phyloP scores from a whole-genome alignment of 176 grass and related monocot species.

The Zizania latifolia region DNA sequence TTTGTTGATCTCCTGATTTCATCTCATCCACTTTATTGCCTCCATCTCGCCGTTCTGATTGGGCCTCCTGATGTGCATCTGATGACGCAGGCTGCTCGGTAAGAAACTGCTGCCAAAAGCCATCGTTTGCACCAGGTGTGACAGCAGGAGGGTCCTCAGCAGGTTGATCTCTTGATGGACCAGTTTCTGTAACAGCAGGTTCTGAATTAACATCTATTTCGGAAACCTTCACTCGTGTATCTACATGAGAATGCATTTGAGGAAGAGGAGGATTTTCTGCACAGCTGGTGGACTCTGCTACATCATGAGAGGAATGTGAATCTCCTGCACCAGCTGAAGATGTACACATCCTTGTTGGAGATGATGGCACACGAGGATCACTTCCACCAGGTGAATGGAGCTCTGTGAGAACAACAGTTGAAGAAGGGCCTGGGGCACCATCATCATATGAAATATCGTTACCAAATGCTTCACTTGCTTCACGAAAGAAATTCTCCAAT shows the following conservation, averaged over 20 bases:
- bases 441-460: conserved; percentile 58
- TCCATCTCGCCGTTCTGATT: conserved; percentile 60
- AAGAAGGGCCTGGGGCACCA: conserved; percentile 38
- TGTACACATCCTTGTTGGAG: conserved; percentile 25
- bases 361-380: conserved; percentile 23
- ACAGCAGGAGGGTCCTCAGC: conserved; percentile 1
- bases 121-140: conserved; percentile 59
- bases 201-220: conserved; percentile 91
- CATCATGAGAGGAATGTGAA: conserved; percentile 45
- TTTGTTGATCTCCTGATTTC: conserved; percentile 22
- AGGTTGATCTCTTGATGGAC: conserved; percentile 46
- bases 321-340: conserved; percentile 49
- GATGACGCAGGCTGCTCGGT: conserved; percentile 59
- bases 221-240: conserved; percentile 47
- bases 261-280: conserved; percentile 55
- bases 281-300: conserved; percentile 60
- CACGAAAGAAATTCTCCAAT: conserved; percentile 74
- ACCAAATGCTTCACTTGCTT: conserved; percentile 57
- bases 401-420: conserved; percentile 56
- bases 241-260: conserved; percentile 28
- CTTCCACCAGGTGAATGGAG: conserved; percentile 63
- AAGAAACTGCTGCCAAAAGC: conserved; percentile 95
- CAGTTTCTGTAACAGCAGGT: conserved; percentile 56
- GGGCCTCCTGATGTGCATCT: conserved; percentile 56
- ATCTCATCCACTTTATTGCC: conserved; percentile 36